phyloP scores from a whole-genome alignment of 23 red algal genomes.

The Pyropia yezoensis region DNA sequence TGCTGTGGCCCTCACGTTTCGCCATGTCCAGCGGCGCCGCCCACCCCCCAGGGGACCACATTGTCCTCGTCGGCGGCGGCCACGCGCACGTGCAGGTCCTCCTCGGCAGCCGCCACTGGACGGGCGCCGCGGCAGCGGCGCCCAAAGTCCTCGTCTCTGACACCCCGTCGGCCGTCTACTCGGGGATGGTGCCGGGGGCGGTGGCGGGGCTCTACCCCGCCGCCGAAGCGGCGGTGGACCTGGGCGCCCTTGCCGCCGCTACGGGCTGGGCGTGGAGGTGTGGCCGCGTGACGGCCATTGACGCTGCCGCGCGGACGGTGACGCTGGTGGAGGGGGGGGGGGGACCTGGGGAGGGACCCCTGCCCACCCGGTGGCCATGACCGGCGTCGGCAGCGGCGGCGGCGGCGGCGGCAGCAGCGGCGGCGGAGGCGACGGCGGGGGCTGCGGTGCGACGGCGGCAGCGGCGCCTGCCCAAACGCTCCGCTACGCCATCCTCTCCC shows the following conservation, averaged over 20 bases:
- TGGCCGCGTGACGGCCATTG: slow-evolving; percentile 24
- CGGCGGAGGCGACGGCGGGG: neutral
- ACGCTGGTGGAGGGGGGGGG: neutral
- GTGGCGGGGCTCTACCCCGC: slow-evolving; percentile 40
- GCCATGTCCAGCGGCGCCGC: too few species aligned
- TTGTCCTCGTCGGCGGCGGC: slow-evolving; percentile 67
- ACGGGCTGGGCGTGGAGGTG: slow-evolving; percentile 33
- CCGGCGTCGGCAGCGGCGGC: too few species aligned
- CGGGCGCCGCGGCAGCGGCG: slow-evolving; percentile 2
- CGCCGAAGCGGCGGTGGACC: slow-evolving; percentile 23
- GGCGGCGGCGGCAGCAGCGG: neutral
- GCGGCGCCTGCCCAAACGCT: slow-evolving; percentile 4
- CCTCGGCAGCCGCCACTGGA: neutral
- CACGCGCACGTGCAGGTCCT: slow-evolving; percentile 74
- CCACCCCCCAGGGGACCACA: too few species aligned
- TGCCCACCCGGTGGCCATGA: too few species aligned
- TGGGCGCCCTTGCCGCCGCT: slow-evolving; percentile 18
- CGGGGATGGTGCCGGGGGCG: slow-evolving; percentile 64
- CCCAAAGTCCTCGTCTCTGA: slow-evolving; percentile 40
- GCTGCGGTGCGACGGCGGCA: neutral
- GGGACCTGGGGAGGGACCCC: too few species aligned
- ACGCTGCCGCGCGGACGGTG: slow-evolving; percentile 1
- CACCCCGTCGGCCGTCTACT: slow-evolving; percentile 28
- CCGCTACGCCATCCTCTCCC: slow-evolving; percentile 38
- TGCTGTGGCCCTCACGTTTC: too few species aligned